phyloP scores from a whole-genome alignment of 768 basidiomycete genomes.

The Suillus spraguei region DNA sequence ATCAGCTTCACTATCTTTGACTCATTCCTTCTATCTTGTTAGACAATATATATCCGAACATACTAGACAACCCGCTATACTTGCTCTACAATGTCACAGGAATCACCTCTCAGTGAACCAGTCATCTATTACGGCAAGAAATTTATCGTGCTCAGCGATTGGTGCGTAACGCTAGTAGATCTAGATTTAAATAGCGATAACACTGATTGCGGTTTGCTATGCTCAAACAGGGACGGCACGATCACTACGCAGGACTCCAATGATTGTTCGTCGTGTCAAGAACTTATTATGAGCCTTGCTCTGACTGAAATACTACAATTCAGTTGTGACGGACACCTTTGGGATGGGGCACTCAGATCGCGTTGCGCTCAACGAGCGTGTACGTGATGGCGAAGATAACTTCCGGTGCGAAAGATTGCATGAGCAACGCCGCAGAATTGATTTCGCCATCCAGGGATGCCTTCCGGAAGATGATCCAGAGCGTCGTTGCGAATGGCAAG shows the following conservation, averaged over 20 bases:
- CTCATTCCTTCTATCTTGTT: constrained; percentile 2
- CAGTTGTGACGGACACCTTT: constrained; percentile 88
- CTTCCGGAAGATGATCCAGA: constrained; percentile 85
- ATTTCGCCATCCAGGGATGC: constrained; percentile 61
- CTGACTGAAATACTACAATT: neutral
- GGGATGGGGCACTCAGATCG: constrained; percentile 82
- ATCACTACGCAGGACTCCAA: constrained; percentile 94
- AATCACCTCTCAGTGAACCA: constrained; percentile 77
- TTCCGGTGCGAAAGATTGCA: constrained; percentile 56
- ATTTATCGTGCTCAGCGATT: constrained; percentile 89
- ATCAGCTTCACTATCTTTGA: neutral
- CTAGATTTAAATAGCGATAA: constrained; percentile 1
- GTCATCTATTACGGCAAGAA: constrained; percentile 81
- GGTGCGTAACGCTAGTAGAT: constrained; percentile 52
- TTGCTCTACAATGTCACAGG: constrained; percentile 37
- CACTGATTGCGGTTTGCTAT: neutral
- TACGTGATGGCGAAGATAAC: constrained; percentile 63
- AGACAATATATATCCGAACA: neutral
- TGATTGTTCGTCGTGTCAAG: constrained; percentile 64
- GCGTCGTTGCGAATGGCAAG: constrained; percentile 64
- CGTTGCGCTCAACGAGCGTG: constrained; percentile 71
- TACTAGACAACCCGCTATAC: constrained; percentile 1
- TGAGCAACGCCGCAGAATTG: constrained; percentile 25
- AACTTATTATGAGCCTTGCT: neutral
- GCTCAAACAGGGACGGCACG: constrained; percentile 75